A percentile compares a stretch with the other conserved stretches of the same genome.
These are phyloP conservation scores for Penicillium hordei DNA, from an alignment of 2,329 filamentous ascomycete genomes.

Conservation along the genomic window DNA sequence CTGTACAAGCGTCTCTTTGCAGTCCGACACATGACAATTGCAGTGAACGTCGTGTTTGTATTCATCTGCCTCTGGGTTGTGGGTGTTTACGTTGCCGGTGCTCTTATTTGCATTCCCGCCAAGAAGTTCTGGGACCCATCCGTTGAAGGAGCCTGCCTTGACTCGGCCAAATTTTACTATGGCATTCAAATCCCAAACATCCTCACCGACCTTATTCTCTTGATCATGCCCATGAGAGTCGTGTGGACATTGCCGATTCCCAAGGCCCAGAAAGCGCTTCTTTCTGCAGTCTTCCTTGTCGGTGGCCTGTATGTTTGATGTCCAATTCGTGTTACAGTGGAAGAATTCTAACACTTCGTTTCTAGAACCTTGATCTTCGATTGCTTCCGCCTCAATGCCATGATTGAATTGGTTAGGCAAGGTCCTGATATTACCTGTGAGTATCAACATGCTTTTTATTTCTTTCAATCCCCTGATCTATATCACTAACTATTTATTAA, in stretches of 20 bases:
- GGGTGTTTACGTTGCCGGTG: constrained; percentile 21
- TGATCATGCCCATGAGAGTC: constrained; percentile 29
- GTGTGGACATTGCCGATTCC: constrained; percentile 30
- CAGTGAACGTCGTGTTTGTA: constrained; percentile 20
- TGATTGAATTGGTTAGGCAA: constrained; percentile 25
- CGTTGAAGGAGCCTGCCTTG: constrained; percentile 28
- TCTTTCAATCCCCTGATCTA: neutral
- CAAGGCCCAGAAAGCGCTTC: constrained; percentile 24
- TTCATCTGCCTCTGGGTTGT: constrained; percentile 28
- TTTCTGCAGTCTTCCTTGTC: constrained; percentile 32
- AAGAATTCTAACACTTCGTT: neutral
- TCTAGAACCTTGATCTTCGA: constrained; percentile 29
- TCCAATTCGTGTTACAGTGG: neutral
- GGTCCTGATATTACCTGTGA: constrained; percentile 34
- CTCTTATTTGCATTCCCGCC: constrained; percentile 28
- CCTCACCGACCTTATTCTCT: constrained; percentile 29
- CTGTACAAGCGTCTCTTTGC: constrained; percentile 33
- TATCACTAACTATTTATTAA: constrained; percentile 3
- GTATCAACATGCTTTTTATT: neutral
- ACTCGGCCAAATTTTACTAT: constrained; percentile 29
- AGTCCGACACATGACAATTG: constrained; percentile 21
- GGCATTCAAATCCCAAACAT: constrained; percentile 34
- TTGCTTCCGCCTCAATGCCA: constrained; percentile 28
- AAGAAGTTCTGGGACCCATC: constrained; percentile 29
- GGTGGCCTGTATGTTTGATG: constrained; percentile 27